phyloP scores from a whole-genome alignment of 2,329 filamentous ascomycete genomes.

The Dactylonectria macrodidyma region DNA sequence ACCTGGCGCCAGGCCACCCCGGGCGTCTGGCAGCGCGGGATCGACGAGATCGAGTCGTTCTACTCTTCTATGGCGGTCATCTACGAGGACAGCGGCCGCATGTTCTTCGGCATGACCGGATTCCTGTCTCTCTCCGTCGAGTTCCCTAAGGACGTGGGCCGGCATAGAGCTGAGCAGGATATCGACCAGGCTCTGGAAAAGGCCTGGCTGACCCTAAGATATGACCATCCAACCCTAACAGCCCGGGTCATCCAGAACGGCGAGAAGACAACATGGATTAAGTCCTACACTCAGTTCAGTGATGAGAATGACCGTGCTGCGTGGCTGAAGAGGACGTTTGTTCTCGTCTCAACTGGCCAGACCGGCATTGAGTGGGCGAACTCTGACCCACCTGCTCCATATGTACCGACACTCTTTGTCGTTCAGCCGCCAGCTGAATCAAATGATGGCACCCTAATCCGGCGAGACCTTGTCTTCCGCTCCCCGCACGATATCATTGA shows the following conservation, averaged over 20 bases:
- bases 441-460: not conserved
- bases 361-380: constrained; percentile 54
- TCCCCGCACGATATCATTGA: constrained; percentile 59
- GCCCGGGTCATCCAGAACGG: constrained; percentile 43
- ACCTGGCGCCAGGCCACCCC: constrained; percentile 47
- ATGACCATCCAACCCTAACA: constrained; percentile 53
- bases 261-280: constrained; percentile 43
- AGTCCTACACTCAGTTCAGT: constrained; percentile 35
- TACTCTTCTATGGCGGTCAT: constrained; percentile 55
- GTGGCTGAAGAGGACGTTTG: constrained; percentile 53
- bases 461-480: constrained; percentile 53
- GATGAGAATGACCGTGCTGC: constrained; percentile 28
- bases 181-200: constrained; percentile 51
- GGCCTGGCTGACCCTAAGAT: constrained; percentile 53
- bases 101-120: constrained; percentile 59
- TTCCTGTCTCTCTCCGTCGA: constrained; percentile 50
- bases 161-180: constrained; percentile 18
- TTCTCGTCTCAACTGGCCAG: constrained; percentile 40
- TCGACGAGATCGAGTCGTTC: constrained; percentile 59
- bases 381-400: constrained; percentile 52
- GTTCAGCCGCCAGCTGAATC: constrained; percentile 33
- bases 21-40: constrained; percentile 52
- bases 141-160: not conserved
- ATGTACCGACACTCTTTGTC: constrained; percentile 52
- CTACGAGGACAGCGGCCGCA: constrained; percentile 55